Base-by-base conservation (phyloP, 192 early-diverging fungal species). In the Phycomyces blakesleeanus region DNA sequence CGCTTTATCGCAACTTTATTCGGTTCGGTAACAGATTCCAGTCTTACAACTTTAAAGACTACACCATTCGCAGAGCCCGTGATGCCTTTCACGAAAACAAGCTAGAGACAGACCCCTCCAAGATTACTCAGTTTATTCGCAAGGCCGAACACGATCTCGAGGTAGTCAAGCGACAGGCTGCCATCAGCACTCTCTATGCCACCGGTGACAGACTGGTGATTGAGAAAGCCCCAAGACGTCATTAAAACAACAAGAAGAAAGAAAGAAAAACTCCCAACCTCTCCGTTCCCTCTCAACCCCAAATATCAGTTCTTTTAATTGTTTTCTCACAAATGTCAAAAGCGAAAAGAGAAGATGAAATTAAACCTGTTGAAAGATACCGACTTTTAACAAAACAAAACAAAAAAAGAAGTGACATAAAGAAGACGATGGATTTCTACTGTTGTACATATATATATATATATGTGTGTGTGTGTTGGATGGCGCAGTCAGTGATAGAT, bases 1-100 rank as follows among this genome's bases (percentile, higher is more conserved):
- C 75, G 25, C 88, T 94, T 12, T 94, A 93, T 69, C 89, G 90
- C 47, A 76, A 75, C 16, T 82, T 93, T 63, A 81, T 93, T 18
- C 85, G 89, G 51, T 79, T 87, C 44, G 82, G 89, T 5, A 82
- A 84, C 61, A 81, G 78, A 15, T 96, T 92, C 63, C 73, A 85
- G 27, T 80, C 83, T 66, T 93, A 96, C 86, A 94, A 94, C 84
- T 96, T 92, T 76, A 84, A 89, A 55, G 81, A 89, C 68, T 96
- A 94, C 73, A 88, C 91, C 57, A 74, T 87, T 61, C 89, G 93
- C 42, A 83, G 91, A 34, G 79, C 89, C 20, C 77, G 80, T 55
- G 93, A 96, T 78, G 83, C 85, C 25, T 96, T 94, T 83, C 83
- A 82, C 49, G 74, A 75, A n/a, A 63, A 83, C 59, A 74, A 74